Base-by-base conservation (phyloP, 2,329 filamentous ascomycete species). In the Davidsoniella eucalypti region DNA sequence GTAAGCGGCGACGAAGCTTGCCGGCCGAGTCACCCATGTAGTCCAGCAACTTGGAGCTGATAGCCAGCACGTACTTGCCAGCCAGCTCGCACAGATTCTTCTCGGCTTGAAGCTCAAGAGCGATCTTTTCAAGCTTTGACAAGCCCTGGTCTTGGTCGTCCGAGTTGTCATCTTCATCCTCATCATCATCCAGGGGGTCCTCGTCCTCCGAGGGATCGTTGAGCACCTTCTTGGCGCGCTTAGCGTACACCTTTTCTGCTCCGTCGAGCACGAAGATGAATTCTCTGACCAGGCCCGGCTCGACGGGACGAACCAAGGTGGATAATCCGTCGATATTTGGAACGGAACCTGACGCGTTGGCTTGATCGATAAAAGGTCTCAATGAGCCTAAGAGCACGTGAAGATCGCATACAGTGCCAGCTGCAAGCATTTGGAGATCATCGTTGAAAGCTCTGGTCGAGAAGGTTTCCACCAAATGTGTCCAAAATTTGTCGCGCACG, bases 81-180 rank as follows among this genome's bases (percentile, higher is more conserved):
- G 88, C 81, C 23, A 95, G 70, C 58, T 90, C 83, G 64, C 90
- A 96, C 1, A 96, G 73, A 17, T 80, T 77, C 61, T 90, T 83
- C 64, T 96, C 92, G 0, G 87, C 80, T 52, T 88, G 72, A 33
- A 95, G 72, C 51, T 80, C 76, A 38, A 75, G 73, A 44, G 80
- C 73, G 56, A 77, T 69, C 52, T 76, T 73, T 59, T 84, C 69
- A 58, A 73, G 70, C 49, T 72, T 70, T 17, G 48, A 45, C 29
- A 51, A 29, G 21, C 53, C 26, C 26, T 76, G 69, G 40, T 75
- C 60, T 17, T 68, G 68, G 53, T 75, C 67, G 52, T 75, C 70
- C 26, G 72, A 67, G 41, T 77, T 71, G 18, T 79, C 73, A 16
- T 77, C 68, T 2, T 69, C 68, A 8, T 75, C 70, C 12, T 72